phyloP scores from a whole-genome alignment of 345 rosid species.

The Hibiscus tridactylites region DNA sequence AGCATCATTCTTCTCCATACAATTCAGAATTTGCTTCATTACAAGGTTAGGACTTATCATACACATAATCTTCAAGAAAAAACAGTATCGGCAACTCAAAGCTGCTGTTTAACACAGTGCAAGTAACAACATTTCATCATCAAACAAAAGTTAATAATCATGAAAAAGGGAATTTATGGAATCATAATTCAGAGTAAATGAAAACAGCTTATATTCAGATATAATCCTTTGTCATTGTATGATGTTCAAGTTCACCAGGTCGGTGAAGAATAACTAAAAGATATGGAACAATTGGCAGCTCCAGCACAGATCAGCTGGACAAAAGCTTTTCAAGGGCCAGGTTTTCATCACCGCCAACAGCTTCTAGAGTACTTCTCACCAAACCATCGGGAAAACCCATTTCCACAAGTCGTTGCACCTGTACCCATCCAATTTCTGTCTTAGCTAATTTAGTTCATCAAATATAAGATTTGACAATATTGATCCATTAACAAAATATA shows the following conservation, averaged over 20 bases:
- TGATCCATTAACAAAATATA: neutral
- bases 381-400: slow-evolving; percentile 84
- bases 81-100: neutral
- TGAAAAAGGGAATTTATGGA: neutral
- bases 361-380: slow-evolving; percentile 74
- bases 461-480: neutral
- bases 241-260: neutral
- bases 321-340: slow-evolving; percentile 89
- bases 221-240: slow-evolving; percentile 1
- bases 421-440: slow-evolving; percentile 13
- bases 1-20: neutral
- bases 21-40: neutral
- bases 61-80: neutral
- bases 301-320: slow-evolving; percentile 33
- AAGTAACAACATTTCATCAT: neutral
- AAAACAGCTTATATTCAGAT: slow-evolving; percentile 4
- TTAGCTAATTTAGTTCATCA: slow-evolving; percentile 1
- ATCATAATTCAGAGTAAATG: neutral
- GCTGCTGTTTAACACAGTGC: neutral
- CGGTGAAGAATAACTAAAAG: neutral
- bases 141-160: neutral
- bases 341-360: slow-evolving; percentile 94
- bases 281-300: slow-evolving; percentile 4
- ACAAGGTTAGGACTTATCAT: neutral
- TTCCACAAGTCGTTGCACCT: slow-evolving; percentile 85